Base-by-base conservation (phyloP, 1,284 basidiomycete species). In the Pseudozyma sp. region DNA sequence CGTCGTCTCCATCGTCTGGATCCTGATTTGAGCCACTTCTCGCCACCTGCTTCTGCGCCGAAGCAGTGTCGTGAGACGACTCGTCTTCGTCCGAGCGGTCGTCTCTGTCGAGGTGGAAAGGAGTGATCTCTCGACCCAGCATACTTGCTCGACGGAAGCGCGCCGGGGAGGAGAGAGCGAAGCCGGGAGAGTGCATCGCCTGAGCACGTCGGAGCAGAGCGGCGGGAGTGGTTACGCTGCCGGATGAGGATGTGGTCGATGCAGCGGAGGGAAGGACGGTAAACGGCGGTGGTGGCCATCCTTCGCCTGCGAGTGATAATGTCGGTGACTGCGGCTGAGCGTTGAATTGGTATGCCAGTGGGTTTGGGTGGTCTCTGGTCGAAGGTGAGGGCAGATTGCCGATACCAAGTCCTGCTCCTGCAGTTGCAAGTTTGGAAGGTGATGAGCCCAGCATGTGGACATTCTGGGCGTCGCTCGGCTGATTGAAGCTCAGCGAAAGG, bases 41-140 rank as follows among this genome's bases (percentile, higher is more conserved):
- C 17, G 19, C 9, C 7, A 13, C 33, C n/a, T 45, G 29, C 19
- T 67, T 57, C 43, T 55, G 57, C 29, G 49, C 48, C 35, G 44
- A 31, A 19, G 55, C n/a, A 0, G 24, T 42, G 30, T 30, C 33
- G 31, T 35, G 39, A 11, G 37, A 34, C 19, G 16, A 7, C 0
- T 61, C 60, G 5, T 63, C 55, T 10, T 59, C 48, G 10, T 69
- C 61, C 4, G 52, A 64, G 2, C 46, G 54, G n/a, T 66, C 70
- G 4, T 63, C 61, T 1, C 46, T 10, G 29, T 75, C 67, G 19
- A 72, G 60, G 10, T 62, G 57, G 30, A 71, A 75, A 1, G 74
- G 70, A 1, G 71, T 72, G 55, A 80, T 68, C 37, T 80, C 78
- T 14, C 69, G 44, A 14, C 78, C 78, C 8, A 80, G 51, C 76